Conservation (phyloP, 768 basidiomycete species). For the Baorangia bicolor region DNA sequence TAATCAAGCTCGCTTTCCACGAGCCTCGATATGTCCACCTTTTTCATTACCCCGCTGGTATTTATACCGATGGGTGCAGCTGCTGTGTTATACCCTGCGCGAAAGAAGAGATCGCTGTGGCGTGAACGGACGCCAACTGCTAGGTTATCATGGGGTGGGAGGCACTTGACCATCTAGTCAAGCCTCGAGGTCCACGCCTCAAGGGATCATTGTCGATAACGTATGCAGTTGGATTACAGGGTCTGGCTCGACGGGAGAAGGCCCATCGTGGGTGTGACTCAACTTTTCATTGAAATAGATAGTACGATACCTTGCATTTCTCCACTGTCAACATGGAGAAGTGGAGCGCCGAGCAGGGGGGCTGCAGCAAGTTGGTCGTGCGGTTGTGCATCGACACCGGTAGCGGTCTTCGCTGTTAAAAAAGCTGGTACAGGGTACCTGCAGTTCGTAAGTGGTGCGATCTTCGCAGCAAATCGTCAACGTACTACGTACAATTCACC, state of each 20-base stretch:
- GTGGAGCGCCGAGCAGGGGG: background rate
- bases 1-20: background rate
- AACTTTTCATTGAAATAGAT: background rate
- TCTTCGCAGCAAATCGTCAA: slow-evolving; percentile 8
- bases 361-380: background rate
- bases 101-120: background rate
- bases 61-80: background rate
- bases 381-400: background rate
- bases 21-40: background rate
- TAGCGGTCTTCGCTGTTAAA: background rate
- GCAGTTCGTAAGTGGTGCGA: slow-evolving; percentile 1
- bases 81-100: background rate
- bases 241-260: background rate
- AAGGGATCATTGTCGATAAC: background rate
- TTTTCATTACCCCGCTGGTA: background rate
- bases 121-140: background rate
- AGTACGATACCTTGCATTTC: background rate
- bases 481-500: slow-evolving; percentile 1
- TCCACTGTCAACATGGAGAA: background rate
- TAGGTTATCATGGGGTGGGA: background rate
- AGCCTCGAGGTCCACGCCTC: background rate
- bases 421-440: background rate
- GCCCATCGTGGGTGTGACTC: background rate
- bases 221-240: background rate
- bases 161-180: background rate